A percentile compares a stretch with the other conserved stretches of the same genome.
These are phyloP conservation scores for Globisporangium canariense DNA, from an alignment of 352 stramenopile species.

Conservation along the genomic window DNA sequence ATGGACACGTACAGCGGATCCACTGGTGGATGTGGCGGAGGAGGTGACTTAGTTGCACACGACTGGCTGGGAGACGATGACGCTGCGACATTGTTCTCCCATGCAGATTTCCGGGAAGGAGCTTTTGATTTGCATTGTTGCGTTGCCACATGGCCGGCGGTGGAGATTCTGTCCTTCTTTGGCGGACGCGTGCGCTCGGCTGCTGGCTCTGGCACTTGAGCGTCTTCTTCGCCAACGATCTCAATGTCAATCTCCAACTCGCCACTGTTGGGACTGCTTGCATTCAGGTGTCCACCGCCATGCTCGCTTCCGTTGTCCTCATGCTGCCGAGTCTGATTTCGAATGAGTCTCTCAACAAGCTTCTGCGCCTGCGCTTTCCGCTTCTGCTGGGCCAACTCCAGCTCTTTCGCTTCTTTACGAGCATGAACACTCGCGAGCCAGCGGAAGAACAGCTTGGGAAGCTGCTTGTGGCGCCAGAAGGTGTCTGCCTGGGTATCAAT, in stretches of 20 bases:
- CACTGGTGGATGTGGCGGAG: conserved; percentile 1
- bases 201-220: not conserved
- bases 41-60: not conserved
- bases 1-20: conserved; percentile 54
- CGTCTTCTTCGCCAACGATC: not conserved
- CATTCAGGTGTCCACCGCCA: not conserved
- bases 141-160: too few relatives aligned
- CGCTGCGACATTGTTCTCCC: not conserved
- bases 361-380: conserved; percentile 35
- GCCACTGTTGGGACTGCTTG: not conserved
- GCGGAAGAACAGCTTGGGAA: conserved; percentile 50
- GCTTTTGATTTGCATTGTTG: not conserved
- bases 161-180: not conserved
- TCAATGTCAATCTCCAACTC: not conserved
- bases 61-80: not conserved
- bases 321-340: conserved; percentile 7
- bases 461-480: conserved; percentile 32
- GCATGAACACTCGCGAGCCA: conserved; percentile 31
- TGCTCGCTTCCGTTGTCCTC: not conserved
- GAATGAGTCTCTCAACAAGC: conserved; percentile 39
- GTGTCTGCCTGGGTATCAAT: conserved; percentile 17
- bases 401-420: conserved; percentile 26
- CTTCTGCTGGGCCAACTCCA: conserved; percentile 21
- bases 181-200: not conserved
- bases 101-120: not conserved